Evolutionary conservation across 331 rosid species (phyloP).

Genomic region (Rosa hybrid): DNA sequence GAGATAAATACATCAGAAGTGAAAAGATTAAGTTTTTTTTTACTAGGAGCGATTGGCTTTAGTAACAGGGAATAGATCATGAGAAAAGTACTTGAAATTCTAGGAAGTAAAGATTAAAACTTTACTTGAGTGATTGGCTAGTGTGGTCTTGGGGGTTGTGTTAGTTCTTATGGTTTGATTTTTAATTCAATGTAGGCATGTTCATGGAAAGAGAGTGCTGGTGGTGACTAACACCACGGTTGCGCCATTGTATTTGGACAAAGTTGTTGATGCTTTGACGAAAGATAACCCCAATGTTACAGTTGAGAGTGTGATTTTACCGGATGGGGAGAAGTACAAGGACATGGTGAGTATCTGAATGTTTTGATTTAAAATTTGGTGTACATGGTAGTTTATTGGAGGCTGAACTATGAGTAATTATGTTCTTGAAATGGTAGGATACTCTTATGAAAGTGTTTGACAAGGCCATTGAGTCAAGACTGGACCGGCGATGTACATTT

Average conservation of each 20-base stretch:
- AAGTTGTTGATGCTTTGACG: slow-evolving; percentile 76
- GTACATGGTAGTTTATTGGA: not conserved
- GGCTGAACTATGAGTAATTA: slow-evolving; percentile 22
- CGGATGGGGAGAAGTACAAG: slow-evolving; percentile 90
- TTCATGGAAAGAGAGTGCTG: slow-evolving; percentile 96
- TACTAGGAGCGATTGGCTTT: not conserved
- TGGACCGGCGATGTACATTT: slow-evolving; percentile 81
- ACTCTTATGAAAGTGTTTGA: slow-evolving; percentile 94
- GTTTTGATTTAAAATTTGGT: slow-evolving; percentile 14
- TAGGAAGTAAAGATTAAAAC: not conserved
- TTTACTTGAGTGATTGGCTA: not conserved
- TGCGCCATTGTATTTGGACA: slow-evolving; percentile 81
- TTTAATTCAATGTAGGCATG: slow-evolving; percentile 61
- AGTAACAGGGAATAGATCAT: not conserved
- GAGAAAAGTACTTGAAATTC: not conserved
- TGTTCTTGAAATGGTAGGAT: slow-evolving; percentile 55
- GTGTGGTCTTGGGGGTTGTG: not conserved
- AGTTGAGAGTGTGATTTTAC: slow-evolving; percentile 82
- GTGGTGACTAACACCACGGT: slow-evolving; percentile 82
- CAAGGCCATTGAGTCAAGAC: slow-evolving; percentile 81
- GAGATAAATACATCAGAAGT: not conserved
- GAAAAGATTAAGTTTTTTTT: not conserved
- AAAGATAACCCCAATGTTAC: slow-evolving; percentile 74
- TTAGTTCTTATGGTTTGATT: slow-evolving; percentile 22
- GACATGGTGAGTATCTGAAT: slow-evolving; percentile 63